Percentiles rank a stretch among this genome's conserved stretches.
phyloP scores from a whole-genome alignment of 208 protist genomes.

The Novymonas esmeraldas region DNA sequence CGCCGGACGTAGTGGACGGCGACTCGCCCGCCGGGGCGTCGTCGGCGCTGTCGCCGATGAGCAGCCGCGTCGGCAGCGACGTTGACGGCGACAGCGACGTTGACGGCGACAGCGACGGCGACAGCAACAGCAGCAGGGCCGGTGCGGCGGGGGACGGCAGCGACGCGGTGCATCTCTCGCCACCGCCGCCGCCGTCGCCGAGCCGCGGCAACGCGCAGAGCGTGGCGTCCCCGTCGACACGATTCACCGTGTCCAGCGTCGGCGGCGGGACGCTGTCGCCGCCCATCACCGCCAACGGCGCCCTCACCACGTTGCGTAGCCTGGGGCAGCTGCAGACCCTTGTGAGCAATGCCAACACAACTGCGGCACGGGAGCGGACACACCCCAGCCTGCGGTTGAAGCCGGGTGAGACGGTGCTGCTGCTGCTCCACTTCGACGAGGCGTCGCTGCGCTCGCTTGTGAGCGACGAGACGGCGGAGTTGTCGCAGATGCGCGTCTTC shows the following conservation, averaged over 20 bases:
- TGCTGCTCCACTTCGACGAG: slow-evolving; percentile 51
- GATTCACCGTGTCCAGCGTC: not conserved
- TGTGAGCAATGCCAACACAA: slow-evolving; percentile 24
- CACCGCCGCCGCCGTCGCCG: not conserved
- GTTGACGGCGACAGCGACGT: not conserved
- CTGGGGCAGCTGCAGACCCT: slow-evolving; percentile 44
- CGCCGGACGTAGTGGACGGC: slow-evolving; percentile 1
- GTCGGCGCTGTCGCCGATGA: not conserved
- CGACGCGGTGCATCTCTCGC: not conserved
- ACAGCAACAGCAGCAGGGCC: not conserved
- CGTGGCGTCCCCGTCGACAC: not conserved
- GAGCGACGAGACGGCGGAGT: slow-evolving; percentile 39
- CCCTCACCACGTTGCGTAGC: slow-evolving; percentile 46
- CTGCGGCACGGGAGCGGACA: slow-evolving; percentile 9
- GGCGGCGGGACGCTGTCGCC: not conserved
- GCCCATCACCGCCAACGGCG: slow-evolving; percentile 24
- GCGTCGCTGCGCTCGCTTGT: slow-evolving; percentile 32
- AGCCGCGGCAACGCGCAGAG: not conserved
- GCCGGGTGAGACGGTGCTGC: slow-evolving; percentile 65
- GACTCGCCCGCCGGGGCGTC: not conserved
- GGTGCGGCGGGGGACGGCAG: too few species aligned
- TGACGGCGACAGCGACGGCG: not conserved
- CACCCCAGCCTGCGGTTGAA: slow-evolving; percentile 32
- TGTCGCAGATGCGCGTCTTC: slow-evolving; percentile 69
- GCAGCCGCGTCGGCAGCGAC: slow-evolving; percentile 2